Base-by-base conservation (phyloP, 2,329 filamentous ascomycete genomes). In the Setomelanomma holmii region DNA sequence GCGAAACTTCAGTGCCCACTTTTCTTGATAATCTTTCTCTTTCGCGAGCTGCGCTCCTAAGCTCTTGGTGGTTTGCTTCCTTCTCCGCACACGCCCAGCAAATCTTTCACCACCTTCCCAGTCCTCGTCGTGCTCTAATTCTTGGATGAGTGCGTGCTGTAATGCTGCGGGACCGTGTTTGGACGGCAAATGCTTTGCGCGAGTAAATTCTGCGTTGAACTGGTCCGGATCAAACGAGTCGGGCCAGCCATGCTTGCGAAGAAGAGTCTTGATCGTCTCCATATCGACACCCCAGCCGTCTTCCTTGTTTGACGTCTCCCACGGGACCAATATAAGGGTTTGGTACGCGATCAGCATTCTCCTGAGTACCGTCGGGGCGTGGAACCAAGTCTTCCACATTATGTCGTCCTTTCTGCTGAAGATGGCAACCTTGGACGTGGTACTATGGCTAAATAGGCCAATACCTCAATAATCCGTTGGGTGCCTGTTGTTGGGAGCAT, bases 161-260 rank as follows among this genome's bases (percentile, higher is more conserved):
- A 19, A 46, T 20, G 52, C 39, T 4, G 53, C 55, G 8, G 44
- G 20, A 8, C 57, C 55, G 38, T 30, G 24, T 11, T 20, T 34
- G 12, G 49, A 39, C 2, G 45, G 46, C 17, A 42, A 42, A 24
- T 59, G 44, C 24, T 50, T 50, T 12, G 46, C 49, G 14, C 55
- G 57, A 17, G 58, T 58, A 5, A 63, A 47, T 7, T 63, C 55
- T 2, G 44, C 47, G 7, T 55, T 55, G 45, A 59, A 61, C 11
- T 52, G 51, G 11, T 41, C 38, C 5, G 48, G n/a, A 11, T 57
- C 14, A 20, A 57, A 52, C 1, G 45, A 11, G 10, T 41, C 3
- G 4, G 47, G 58, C 60, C 58, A 59, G 10, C 58, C 57, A 22
- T 59, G 56, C 2, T 44, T 49, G 10, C 24, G 38, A 7, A 57